These are phyloP conservation scores for Talaromyces sp. DNA, from an alignment of 2,329 filamentous ascomycete species.

Conservation along the genomic window DNA sequence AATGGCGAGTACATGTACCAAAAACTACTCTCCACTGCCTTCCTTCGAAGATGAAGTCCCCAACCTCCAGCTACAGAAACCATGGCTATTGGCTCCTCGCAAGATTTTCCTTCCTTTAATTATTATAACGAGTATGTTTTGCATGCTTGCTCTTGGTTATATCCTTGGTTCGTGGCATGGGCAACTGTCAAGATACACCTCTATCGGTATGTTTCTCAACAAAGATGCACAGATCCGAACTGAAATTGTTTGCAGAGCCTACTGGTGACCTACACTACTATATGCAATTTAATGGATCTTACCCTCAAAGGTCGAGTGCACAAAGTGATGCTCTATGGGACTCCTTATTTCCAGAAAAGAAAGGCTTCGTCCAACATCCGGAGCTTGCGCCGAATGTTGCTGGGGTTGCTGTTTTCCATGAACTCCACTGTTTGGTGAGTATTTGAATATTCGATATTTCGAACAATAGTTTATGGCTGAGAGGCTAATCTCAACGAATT, in stretches of 20 bases:
- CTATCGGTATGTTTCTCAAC: not conserved
- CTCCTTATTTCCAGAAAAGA: not conserved
- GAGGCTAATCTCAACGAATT: not conserved
- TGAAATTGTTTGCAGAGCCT: not conserved
- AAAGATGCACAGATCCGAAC: not conserved
- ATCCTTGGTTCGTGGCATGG: conserved; percentile 17
- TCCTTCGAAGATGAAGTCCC: not conserved
- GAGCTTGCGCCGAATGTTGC: not conserved
- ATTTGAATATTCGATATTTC: not conserved
- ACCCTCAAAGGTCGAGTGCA: not conserved
- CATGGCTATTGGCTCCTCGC: not conserved
- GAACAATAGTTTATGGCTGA: too few relatives aligned
- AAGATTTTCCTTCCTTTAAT: not conserved
- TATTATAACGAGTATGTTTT: not conserved
- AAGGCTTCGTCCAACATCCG: conserved; percentile 11
- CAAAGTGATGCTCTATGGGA: not conserved
- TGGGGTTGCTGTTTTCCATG: conserved; percentile 9
- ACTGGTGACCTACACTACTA: not conserved
- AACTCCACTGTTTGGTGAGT: conserved; percentile 7
- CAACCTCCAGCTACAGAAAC: not conserved
- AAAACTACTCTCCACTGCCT: not conserved
- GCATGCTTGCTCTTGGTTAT: not conserved
- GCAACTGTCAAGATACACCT: not conserved
- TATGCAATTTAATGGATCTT: not conserved
- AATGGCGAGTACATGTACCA: not conserved